phyloP scores from a whole-genome alignment of 495 filamentous ascomycete genomes.

The Penicillium canescens region DNA sequence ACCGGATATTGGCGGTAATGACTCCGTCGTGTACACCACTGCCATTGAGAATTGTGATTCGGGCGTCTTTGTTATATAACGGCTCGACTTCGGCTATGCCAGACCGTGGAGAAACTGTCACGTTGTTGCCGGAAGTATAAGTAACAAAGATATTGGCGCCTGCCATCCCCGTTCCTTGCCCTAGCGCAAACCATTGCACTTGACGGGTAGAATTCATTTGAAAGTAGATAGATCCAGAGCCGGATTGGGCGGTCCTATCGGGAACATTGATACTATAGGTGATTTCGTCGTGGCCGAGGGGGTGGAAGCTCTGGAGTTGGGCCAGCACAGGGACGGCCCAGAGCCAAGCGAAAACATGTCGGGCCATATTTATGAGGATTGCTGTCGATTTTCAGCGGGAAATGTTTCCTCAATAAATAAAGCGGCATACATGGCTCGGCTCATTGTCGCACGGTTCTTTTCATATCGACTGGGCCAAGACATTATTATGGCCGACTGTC shows the following conservation, averaged over 20 bases:
- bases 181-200: slow-evolving; percentile 65
- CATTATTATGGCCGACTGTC: neutral
- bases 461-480: neutral
- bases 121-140: slow-evolving; percentile 58
- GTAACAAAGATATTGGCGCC: slow-evolving; percentile 70
- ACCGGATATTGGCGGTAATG: slow-evolving; percentile 66
- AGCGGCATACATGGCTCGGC: neutral
- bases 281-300: slow-evolving; percentile 22
- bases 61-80: slow-evolving; percentile 45
- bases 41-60: slow-evolving; percentile 58
- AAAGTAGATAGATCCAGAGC: slow-evolving; percentile 54
- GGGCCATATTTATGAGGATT: neutral
- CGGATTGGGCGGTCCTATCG: slow-evolving; percentile 23
- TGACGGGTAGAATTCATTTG: slow-evolving; percentile 61
- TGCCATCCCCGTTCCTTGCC: slow-evolving; percentile 61
- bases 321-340: slow-evolving; percentile 14
- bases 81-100: slow-evolving; percentile 57
- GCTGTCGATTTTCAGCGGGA: neutral
- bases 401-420: slow-evolving; percentile 1
- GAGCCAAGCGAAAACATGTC: slow-evolving; percentile 1
- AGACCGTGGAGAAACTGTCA: slow-evolving; percentile 66
- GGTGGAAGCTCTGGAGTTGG: slow-evolving; percentile 29
- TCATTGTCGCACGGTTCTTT: slow-evolving; percentile 3
- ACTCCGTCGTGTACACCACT: slow-evolving; percentile 53
- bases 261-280: slow-evolving; percentile 38